A percentile compares a stretch with the other conserved stretches of the same genome.
phyloP scores from a whole-genome alignment of 352 stramenopile genomes.

The Globisporangium cylindrosporum region DNA sequence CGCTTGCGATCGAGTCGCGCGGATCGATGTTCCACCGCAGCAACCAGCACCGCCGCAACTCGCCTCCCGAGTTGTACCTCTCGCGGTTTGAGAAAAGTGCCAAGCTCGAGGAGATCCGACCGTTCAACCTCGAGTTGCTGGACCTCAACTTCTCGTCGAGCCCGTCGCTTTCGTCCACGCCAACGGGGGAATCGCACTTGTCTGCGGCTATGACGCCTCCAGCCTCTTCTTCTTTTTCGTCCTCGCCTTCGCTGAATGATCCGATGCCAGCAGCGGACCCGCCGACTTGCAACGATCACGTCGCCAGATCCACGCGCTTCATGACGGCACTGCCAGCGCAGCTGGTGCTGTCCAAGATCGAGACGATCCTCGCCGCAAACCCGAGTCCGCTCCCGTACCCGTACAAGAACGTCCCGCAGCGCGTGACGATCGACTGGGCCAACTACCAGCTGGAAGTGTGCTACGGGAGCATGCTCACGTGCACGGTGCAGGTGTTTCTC shows the following conservation, averaged over 20 bases:
- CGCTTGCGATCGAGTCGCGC: conserved; percentile 42
- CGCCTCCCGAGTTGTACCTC: conserved; percentile 58
- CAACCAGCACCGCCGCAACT: conserved; percentile 57
- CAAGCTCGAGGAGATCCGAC: conserved; percentile 40
- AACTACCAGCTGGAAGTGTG: conserved; percentile 73
- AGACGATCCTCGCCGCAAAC: conserved; percentile 40
- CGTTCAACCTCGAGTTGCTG: conserved; percentile 22
- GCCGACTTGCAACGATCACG: conserved; percentile 61
- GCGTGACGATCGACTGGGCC: conserved; percentile 65
- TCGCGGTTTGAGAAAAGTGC: conserved; percentile 49
- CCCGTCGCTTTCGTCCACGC: conserved; percentile 10
- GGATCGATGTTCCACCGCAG: conserved; percentile 25
- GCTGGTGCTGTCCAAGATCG: conserved; percentile 67
- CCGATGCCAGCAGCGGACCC: conserved; percentile 14
- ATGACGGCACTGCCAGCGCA: conserved; percentile 59
- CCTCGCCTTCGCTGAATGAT: conserved; percentile 1
- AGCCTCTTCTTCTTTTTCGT: neutral
- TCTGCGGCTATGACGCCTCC: neutral
- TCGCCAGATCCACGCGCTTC: conserved; percentile 71
- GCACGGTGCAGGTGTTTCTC: conserved; percentile 78
- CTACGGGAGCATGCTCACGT: conserved; percentile 59
- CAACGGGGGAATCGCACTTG: conserved; percentile 6
- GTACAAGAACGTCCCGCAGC: conserved; percentile 40
- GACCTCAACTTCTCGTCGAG: conserved; percentile 13
- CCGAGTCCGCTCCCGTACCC: conserved; percentile 47